Evolutionary conservation across 352 stramenopile species (phyloP).

Genomic region (Pythium angustatum): DNA sequence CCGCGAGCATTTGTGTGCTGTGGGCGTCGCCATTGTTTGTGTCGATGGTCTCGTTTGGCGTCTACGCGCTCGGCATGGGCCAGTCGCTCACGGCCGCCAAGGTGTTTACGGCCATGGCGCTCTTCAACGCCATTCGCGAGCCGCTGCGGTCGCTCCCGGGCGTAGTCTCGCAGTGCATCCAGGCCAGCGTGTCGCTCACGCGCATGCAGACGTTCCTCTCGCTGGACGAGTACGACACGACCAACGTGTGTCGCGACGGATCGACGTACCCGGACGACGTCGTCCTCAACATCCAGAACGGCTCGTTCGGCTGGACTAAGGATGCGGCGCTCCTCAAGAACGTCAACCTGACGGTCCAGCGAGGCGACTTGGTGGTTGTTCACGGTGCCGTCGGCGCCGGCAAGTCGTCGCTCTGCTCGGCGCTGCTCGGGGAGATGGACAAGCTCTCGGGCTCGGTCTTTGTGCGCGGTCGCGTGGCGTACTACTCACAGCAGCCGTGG

Average conservation of each 20-base stretch:
- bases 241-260: constrained; percentile 28
- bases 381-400: constrained; percentile 48
- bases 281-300: constrained; percentile 32
- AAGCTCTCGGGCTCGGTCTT: constrained; percentile 39
- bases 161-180: constrained; percentile 41
- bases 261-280: constrained; percentile 11
- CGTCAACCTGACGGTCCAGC: constrained; percentile 41
- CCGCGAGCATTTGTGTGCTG: constrained; percentile 59
- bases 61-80: constrained; percentile 42
- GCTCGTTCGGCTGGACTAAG: constrained; percentile 39
- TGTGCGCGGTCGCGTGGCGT: constrained; percentile 57
- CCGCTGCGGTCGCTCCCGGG: constrained; percentile 23
- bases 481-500: constrained; percentile 81
- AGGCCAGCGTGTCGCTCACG: constrained; percentile 39
- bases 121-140: constrained; percentile 19
- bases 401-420: constrained; percentile 59
- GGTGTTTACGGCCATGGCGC: constrained; percentile 30
- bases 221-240: constrained; percentile 28
- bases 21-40: constrained; percentile 51
- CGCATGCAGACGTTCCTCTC: constrained; percentile 43
- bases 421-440: constrained; percentile 86
- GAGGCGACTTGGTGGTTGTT: constrained; percentile 56
- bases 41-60: constrained; percentile 48
- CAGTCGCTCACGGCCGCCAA: constrained; percentile 47
- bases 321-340: constrained; percentile 32